Evolutionary conservation across 441 rosid genomes (phyloP).

Genomic region (Pelargonium australe): DNA sequence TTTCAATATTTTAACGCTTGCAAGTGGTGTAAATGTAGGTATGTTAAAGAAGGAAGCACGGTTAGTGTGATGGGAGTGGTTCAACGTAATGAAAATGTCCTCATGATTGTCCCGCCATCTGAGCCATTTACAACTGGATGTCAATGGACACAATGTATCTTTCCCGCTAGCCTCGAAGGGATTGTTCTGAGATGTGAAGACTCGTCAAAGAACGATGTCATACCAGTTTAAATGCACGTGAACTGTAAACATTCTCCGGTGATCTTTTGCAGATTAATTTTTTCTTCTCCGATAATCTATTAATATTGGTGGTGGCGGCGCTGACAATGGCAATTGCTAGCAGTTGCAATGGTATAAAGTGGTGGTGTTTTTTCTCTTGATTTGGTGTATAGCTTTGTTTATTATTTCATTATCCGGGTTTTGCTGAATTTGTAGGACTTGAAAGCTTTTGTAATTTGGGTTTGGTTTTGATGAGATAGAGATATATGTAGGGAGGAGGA

Average conservation of each 20-base stretch:
- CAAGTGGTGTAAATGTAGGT: constrained; percentile 34
- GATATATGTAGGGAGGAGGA: too few relatives aligned
- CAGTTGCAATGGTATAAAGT: too few relatives aligned
- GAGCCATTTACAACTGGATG: constrained; percentile 91
- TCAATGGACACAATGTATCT: constrained; percentile 76
- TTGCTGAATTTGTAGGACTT: constrained; percentile 16
- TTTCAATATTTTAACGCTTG: too few relatives aligned
- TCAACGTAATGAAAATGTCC: constrained; percentile 91
- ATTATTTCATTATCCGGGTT: neutral
- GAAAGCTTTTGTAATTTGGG: constrained; percentile 24
- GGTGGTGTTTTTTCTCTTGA: constrained; percentile 13
- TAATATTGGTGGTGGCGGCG: constrained; percentile 14
- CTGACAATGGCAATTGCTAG: too few relatives aligned
- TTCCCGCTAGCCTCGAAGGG: constrained; percentile 90
- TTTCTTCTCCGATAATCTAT: constrained; percentile 2
- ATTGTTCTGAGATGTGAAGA: constrained; percentile 95
- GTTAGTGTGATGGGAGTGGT: constrained; percentile 98
- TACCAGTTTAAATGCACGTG: constrained; percentile 57
- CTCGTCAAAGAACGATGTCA: constrained; percentile 82
- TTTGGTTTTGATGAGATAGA: constrained; percentile 16
- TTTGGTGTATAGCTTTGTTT: constrained; percentile 34
- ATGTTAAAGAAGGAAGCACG: constrained; percentile 96
- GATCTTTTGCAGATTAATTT: neutral
- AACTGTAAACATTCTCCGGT: constrained; percentile 6
- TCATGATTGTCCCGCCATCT: constrained; percentile 85